phyloP scores from a whole-genome alignment of 345 rosid genomes.

The Barbarea vulgaris region DNA sequence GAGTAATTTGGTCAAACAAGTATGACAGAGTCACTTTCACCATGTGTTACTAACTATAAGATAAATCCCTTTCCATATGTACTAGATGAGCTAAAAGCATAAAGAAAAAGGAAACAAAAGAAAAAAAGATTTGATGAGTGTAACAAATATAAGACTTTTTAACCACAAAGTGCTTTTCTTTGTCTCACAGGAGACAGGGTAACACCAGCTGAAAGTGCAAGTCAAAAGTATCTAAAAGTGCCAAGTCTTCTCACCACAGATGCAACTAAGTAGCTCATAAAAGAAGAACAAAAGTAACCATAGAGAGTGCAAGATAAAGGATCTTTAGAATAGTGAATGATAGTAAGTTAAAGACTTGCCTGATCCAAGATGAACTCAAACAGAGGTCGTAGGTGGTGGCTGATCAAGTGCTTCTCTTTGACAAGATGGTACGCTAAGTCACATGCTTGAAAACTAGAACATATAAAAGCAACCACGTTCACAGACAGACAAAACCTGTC shows the following conservation, averaged over 20 bases:
- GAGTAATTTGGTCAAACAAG: not conserved
- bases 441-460: constrained; percentile 76
- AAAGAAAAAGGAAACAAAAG: not conserved
- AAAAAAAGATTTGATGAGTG: not conserved
- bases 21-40: not conserved
- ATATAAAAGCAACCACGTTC: constrained; percentile 78
- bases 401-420: constrained; percentile 59
- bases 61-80: not conserved
- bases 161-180: not conserved
- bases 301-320: not conserved
- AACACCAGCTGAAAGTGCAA: constrained; percentile 3
- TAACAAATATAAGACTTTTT: not conserved
- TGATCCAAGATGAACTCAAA: constrained; percentile 88
- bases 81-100: not conserved
- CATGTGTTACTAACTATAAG: not conserved
- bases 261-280: not conserved
- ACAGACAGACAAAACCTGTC: constrained; percentile 83
- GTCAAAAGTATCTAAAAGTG: not conserved
- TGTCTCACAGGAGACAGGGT: constrained; percentile 4
- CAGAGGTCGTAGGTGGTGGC: constrained; percentile 57
- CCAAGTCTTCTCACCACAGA: not conserved
- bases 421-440: constrained; percentile 60
- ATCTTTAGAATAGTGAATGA: not conserved
- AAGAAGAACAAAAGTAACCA: not conserved
- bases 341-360: constrained; percentile 49